A percentile compares a stretch with the other conserved stretches of the same genome.
Evolutionary conservation across 441 rosid species (phyloP).

Genomic region (Croton setiger): DNA sequence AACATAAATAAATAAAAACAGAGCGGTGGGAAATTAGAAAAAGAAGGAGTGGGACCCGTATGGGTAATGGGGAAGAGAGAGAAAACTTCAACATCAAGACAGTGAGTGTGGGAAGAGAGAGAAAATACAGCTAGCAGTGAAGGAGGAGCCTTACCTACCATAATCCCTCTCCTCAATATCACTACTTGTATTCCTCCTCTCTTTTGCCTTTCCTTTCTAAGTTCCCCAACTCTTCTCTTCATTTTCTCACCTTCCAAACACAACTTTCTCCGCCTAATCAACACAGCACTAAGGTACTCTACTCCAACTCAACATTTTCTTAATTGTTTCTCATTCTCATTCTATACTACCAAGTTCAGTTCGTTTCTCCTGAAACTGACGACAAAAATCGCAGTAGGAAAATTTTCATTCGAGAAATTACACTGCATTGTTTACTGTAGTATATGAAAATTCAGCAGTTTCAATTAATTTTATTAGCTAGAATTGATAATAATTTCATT

Average conservation of each 20-base stretch:
- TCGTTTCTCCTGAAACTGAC: constrained; percentile 7
- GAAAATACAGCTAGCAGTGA: constrained; percentile 90
- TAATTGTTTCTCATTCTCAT: constrained; percentile 4
- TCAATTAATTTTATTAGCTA: neutral
- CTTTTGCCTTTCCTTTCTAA: constrained; percentile 17
- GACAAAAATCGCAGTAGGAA: too few relatives aligned
- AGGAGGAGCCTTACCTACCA: constrained; percentile 50
- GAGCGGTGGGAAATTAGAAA: neutral
- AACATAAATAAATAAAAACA: too few relatives aligned
- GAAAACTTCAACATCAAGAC: constrained; percentile 28
- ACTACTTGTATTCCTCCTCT: neutral
- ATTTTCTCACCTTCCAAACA: constrained; percentile 10
- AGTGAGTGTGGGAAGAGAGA: constrained; percentile 23
- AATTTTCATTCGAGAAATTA: neutral
- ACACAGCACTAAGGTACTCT: neutral
- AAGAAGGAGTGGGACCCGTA: constrained; percentile 18
- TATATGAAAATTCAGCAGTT: neutral
- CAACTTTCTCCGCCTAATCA: neutral
- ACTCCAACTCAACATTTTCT: constrained; percentile 11
- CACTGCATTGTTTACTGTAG: neutral
- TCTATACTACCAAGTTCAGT: neutral
- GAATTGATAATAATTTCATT: neutral
- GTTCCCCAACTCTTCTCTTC: neutral
- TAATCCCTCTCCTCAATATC: constrained; percentile 4
- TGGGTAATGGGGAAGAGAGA: constrained; percentile 6